phyloP scores from a whole-genome alignment of 139 green algal species.

The Micromonas commoda region DNA sequence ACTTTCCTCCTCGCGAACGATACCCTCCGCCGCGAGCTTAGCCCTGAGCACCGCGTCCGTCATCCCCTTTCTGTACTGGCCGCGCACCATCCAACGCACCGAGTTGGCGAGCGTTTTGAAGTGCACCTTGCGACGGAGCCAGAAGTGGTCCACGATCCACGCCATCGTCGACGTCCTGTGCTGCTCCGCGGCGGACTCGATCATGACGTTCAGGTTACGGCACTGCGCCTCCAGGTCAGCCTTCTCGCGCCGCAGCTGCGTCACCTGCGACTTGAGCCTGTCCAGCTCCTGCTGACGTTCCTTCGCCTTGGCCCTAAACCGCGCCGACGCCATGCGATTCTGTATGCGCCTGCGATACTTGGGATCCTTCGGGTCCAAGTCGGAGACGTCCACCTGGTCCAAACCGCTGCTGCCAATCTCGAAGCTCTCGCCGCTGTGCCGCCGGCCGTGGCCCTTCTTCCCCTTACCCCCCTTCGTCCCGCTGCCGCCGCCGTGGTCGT shows the following conservation, averaged over 20 bases:
- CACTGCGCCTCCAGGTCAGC: background rate
- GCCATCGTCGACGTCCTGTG: background rate
- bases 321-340: background rate
- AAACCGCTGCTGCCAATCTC: too few relatives aligned
- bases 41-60: background rate
- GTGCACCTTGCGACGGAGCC: background rate
- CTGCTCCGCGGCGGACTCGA: background rate
- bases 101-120: background rate
- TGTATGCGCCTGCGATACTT: background rate
- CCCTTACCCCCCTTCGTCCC: too few relatives aligned
- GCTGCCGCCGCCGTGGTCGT: too few relatives aligned
- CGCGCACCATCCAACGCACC: background rate
- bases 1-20: background rate
- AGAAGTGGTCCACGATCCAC: background rate
- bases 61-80: background rate
- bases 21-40: background rate
- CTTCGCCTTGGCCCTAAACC: background rate
- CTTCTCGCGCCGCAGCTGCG: background rate
- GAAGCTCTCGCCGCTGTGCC: background rate
- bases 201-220: background rate
- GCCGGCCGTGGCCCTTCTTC: background rate
- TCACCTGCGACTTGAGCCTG: background rate
- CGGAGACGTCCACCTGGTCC: background rate
- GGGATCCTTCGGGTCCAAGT: background rate
- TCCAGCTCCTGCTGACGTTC: background rate